Base-by-base conservation (phyloP, 768 basidiomycete genomes). In the Leccinum subtestaceum region DNA sequence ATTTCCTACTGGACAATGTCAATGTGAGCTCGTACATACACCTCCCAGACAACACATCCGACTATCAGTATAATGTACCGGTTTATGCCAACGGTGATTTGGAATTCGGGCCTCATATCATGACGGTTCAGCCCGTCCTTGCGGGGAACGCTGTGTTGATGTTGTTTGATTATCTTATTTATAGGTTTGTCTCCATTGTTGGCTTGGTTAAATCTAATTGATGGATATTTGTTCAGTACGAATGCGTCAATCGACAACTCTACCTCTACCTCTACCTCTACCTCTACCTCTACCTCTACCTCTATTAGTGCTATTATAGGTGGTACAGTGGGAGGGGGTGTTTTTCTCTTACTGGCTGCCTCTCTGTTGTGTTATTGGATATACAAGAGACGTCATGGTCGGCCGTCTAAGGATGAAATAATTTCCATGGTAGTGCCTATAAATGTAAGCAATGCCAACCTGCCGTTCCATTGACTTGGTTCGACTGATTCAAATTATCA, bases 141-240 rank as follows among this genome's bases (percentile, higher is more conserved):
- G 2, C 38, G 19, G 17, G 45, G 29, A 11, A 40, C 31, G 7
- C 21, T 0, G 50, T 64, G 25, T 53, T 62, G 38, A 62, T 65
- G 2, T n/a, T 64, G 8, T 65, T 65, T 8, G 65, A 66, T 23
- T 67, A 67, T 48, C 19, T 67, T 5, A 49, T 67, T 45, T 67
- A 67, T 21, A 64, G 58, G 63, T 65, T 27, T 2, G 63, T 57
- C 34, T 19, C 19, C 9, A 17, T 12, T 58, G 11, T 32, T 6
- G 11, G 27, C 11, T 15, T 27, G 12, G 4, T 5, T 15, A 3
- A 12, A 13, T 17, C 10, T 5, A 51, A 29, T 61, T 64, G 10
- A 64, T 25, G 17, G 4, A 2, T 29, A 4, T 43, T 53, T 23
- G 13, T 47, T n/a, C 51, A 66, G 65, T 17, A 58, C 21, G 36